Evolutionary conservation across 2,329 filamentous ascomycete genomes (phyloP).

Genomic region (Talaromyces sp.): DNA sequence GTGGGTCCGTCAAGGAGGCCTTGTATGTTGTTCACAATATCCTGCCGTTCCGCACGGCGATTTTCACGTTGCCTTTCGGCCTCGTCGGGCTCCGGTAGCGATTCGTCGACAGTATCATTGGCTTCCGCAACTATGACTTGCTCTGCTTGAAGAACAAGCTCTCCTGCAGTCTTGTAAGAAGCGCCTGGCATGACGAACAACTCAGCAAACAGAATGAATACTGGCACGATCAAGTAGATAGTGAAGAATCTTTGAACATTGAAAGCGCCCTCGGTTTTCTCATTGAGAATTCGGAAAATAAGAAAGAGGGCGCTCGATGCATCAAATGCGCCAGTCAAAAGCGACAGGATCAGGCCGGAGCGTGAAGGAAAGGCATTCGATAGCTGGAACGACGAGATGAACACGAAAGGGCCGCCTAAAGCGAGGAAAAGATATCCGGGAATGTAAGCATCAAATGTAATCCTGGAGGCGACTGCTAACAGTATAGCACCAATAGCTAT

Average conservation of each 20-base stretch:
- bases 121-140: slow-evolving; percentile 51
- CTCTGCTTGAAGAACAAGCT: slow-evolving; percentile 72
- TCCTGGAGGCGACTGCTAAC: slow-evolving; percentile 62
- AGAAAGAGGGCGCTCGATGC: slow-evolving; percentile 76
- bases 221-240: slow-evolving; percentile 66
- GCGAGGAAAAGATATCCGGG: slow-evolving; percentile 72
- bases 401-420: slow-evolving; percentile 74
- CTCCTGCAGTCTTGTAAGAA: slow-evolving; percentile 80
- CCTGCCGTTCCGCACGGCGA: slow-evolving; percentile 58
- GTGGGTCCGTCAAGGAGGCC: slow-evolving; percentile 58
- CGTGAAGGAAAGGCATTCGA: slow-evolving; percentile 76
- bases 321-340: slow-evolving; percentile 79
- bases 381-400: slow-evolving; percentile 78
- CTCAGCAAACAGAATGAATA: slow-evolving; percentile 63
- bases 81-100: slow-evolving; percentile 48
- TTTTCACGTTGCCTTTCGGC: slow-evolving; percentile 50
- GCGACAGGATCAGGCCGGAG: slow-evolving; percentile 73
- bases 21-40: slow-evolving; percentile 66
- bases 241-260: slow-evolving; percentile 68
- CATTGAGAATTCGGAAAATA: slow-evolving; percentile 67
- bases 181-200: slow-evolving; percentile 67
- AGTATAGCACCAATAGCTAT: slow-evolving; percentile 67
- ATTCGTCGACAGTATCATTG: slow-evolving; percentile 54
- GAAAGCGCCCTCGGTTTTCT: slow-evolving; percentile 55
- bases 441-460: slow-evolving; percentile 72